Percentiles rank a stretch among this genome's conserved stretches.
These are phyloP conservation scores for Brassica hybrid DNA, from an alignment of 441 rosid genomes.

Conservation along the genomic window DNA sequence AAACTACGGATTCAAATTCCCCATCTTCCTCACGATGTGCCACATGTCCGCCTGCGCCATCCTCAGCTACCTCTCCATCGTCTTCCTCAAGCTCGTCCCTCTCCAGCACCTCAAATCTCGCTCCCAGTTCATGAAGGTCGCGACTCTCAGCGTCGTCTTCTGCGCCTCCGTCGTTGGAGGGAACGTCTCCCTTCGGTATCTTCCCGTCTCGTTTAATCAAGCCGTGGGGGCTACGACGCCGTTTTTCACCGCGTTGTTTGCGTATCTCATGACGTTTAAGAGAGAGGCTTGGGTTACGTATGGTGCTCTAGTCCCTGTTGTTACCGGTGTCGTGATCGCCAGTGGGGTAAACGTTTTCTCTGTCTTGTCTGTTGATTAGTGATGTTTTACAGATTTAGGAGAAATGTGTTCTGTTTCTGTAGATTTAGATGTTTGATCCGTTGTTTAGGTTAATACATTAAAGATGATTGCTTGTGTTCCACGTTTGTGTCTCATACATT, in stretches of 20 bases:
- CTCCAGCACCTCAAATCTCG: conserved; percentile 78
- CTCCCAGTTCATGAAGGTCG: conserved; percentile 72
- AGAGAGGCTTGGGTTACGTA: conserved; percentile 94
- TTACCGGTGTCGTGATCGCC: conserved; percentile 86
- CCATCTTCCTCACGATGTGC: conserved; percentile 93
- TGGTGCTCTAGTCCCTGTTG: conserved; percentile 81
- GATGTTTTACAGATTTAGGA: not conserved
- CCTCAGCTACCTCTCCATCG: conserved; percentile 81
- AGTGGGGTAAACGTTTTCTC: conserved; percentile 62
- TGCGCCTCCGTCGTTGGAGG: conserved; percentile 94
- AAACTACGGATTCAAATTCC: conserved; percentile 85
- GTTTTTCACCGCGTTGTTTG: conserved; percentile 86
- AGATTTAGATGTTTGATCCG: not conserved
- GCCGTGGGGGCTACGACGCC: conserved; percentile 99
- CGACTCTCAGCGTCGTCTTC: conserved; percentile 80
- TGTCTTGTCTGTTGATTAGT: not conserved
- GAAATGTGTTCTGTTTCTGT: not conserved
- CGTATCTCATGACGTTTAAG: conserved; percentile 82
- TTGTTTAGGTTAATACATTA: not conserved
- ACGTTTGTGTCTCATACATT: not conserved
- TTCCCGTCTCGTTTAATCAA: conserved; percentile 90
- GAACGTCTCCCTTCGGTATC: conserved; percentile 77
- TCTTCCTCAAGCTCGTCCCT: conserved; percentile 80
- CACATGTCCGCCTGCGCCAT: conserved; percentile 94
- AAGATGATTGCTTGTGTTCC: not conserved